Evolutionary conservation across 345 rosid genomes (phyloP), one percentile per base, ranked within the genome.

Genomic region (Barbarea vulgaris): DNA sequence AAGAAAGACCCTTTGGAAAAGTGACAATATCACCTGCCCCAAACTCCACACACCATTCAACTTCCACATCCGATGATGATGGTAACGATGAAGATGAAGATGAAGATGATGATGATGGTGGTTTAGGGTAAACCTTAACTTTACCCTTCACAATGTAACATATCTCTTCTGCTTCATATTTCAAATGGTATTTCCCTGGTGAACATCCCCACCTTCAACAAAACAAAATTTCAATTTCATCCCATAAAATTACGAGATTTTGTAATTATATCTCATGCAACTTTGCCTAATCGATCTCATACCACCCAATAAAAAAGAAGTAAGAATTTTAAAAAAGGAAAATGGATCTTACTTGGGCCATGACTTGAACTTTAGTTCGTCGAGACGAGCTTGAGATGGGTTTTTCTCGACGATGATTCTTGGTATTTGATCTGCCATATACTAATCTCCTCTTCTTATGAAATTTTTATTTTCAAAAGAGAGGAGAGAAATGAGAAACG

Each of bases 1-100:
- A 93, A 65, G 96, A 88, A 27, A 89, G 85, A 13, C 97, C 98
- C 72, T 87, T 89, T 0, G 96, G 98, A 39, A 93, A 87, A 57
- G 69, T 83, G 36, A 93, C 97, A 37, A 93, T 87, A 87, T 93
- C 98, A 75, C 98, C 98, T 0, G 94, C 94, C 0, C 96, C 96
- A 67, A 93, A 93, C 85, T 91, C 98, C 0, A 91, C 94, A 63
- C 52, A 81, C 64, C 77, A 64, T 15, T 85, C 90, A 19, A 37
- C 70, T 76, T 61, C 58, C 33, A 48, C 64, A 39, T 63, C 64
- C 11, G 78, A 55, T 25, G 63, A 51, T 3, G 73, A 13, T 46
- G 78, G 31, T n/a, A 34, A 36, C 13, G 61, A 70, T 41, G 85
- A 42, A 9, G 41, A 4, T 5, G 56, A n/a, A 24, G 75, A 33